Base-by-base conservation (phyloP, 768 basidiomycete species). In the Suillus hirtellus region DNA sequence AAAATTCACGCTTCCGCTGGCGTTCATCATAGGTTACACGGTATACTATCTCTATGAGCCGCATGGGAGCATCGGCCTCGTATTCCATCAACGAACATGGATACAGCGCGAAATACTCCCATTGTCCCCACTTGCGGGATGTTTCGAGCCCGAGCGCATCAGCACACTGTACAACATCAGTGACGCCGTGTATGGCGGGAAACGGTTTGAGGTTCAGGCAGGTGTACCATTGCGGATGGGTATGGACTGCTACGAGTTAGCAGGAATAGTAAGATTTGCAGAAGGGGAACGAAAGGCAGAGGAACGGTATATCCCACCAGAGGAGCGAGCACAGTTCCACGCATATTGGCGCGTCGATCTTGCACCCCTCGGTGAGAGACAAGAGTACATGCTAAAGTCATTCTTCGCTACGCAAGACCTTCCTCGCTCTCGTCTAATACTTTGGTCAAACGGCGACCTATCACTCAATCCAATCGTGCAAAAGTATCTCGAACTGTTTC, bases 341-440 rank as follows among this genome's bases (percentile, higher is more conserved):
- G 92, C 94, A 1, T 98, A 98, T 74, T 99, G 96, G 96, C 83
- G 96, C 12, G 84, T 84, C 40, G 96, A 98, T 77, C 86, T 98
- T 47, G 86, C 85, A 1, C 80, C 87, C 0, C 90, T 99, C 66
- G 87, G 85, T 2, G 81, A 83, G 47, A 83, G 96, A 27, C 95
- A 99, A 72, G 91, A 93, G 69, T 88, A 86, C 76, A 92, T 96
- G 82, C 83, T 99, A 72, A 90, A 89, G 69, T 93, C 93, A 2
- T 96, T 96, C 77, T 93, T 99, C 66, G 92, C 95, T 9, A 98
- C 96, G 4, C 96, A 99, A 74, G 85, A 91, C 65, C 68, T 89
- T 2, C 66, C 75, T 10, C 75, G 80, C 52, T 84, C 90, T 7
- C 85, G 84, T n/a, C 79, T 99, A 67, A 81, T 95, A 46, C 77